Evolutionary conservation across 2,329 filamentous ascomycete species (phyloP), one percentile per base, ranked within the genome.

Genomic region (Hypoxylon sp.): DNA sequence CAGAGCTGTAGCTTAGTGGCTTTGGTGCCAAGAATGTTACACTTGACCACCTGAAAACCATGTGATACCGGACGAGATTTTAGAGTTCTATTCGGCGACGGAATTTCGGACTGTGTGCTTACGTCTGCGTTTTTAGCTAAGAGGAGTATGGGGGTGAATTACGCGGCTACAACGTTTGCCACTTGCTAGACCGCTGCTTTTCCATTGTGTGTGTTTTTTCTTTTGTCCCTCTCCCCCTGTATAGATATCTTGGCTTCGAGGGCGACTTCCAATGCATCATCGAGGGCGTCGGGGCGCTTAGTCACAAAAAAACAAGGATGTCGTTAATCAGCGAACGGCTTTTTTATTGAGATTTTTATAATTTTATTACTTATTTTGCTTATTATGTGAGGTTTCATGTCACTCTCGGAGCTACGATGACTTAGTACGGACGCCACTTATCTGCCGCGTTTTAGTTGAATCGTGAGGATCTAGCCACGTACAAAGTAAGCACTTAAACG

Each of bases 261-360:
- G 58, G 57, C 66, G 53, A 66, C 57, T 59, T 61, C 35, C 24
- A 62, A 44, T 61, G 66, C 61, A 62, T 69, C 37, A 54, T 66
- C 35, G 48, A 62, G 52, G 66, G 66, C 61, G 58, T 65, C 51
- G 14, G 54, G 66, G 55, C 58, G 65, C 57, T 58, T 64, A 60
- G 44, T 57, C 29, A 60, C 37, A 46, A 68, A 64, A 64, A 68
- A 65, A 29, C 44, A 60, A 26, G 65, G 54, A 29, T 48, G 42
- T 37, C 47, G 35, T 50, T 26, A 46, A 35, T 35, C 46, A 64
- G 51, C 60, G 65, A 51, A 44, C 57, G 55, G 22, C 35, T 48
- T 62, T 62, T 59, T 64, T 37, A 59, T 51, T 17, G 19, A 39
- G 39, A 44, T 17, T 47, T 1, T 53, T 29, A 53, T 4, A 50